Conservation (phyloP, 306 rosid species). For the Pyrus betulifolia region DNA sequence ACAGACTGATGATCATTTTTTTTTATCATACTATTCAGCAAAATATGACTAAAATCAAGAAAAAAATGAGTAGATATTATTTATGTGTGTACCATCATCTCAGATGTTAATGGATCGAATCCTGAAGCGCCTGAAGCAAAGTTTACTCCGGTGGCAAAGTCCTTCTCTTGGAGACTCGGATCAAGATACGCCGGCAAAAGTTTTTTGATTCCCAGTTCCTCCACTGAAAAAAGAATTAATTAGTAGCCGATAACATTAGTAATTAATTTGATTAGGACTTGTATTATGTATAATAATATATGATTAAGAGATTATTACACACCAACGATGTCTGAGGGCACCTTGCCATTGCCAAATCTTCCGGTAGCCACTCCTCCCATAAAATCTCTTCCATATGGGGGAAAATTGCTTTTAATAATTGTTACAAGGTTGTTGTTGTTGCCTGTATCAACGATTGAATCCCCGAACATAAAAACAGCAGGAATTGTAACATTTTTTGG, state of each 20-base stretch:
- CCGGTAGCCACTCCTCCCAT: conserved; percentile 29
- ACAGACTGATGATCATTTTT: not conserved
- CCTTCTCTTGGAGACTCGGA: not conserved
- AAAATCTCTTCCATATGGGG: conserved; percentile 42
- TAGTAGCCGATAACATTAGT: not conserved
- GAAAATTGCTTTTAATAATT: conserved; percentile 16
- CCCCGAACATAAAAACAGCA: conserved; percentile 43
- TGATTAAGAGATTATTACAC: not conserved
- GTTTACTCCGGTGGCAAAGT: conserved; percentile 5
- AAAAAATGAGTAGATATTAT: not conserved
- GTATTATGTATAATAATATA: not conserved
- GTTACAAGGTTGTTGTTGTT: conserved; percentile 34
- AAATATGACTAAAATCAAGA: not conserved
- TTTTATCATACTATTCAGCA: not conserved
- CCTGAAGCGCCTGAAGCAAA: conserved; percentile 14
- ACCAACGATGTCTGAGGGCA: conserved; percentile 38
- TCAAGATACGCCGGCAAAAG: conserved; percentile 9
- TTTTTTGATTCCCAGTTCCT: conserved; percentile 13
- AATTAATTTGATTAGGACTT: no score
- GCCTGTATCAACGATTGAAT: conserved; percentile 50
- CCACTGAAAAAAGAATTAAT: not conserved
- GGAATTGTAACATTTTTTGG: conserved; percentile 22
- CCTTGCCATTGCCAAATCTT: conserved; percentile 38
- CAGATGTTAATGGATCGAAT: conserved; percentile 8
- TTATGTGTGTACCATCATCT: not conserved